These are phyloP conservation scores for Hydnomerulius pinastri DNA, from an alignment of 768 basidiomycete genomes.

Conservation along the genomic window DNA sequence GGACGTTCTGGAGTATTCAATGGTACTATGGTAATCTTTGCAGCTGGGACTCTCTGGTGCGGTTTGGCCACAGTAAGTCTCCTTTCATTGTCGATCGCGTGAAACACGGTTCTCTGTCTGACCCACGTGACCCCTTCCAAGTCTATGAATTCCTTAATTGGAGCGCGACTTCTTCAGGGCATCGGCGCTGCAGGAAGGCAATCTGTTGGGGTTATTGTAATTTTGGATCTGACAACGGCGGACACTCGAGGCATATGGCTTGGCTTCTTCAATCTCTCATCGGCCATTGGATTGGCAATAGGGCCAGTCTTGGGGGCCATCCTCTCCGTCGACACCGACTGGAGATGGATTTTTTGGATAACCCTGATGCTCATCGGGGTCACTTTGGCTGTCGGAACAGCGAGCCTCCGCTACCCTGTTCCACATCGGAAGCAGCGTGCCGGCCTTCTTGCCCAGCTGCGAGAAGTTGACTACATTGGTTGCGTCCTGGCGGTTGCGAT, in stretches of 20 bases:
- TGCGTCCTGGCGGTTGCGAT: constrained; percentile 32
- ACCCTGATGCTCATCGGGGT: constrained; percentile 35
- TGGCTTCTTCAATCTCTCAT: constrained; percentile 36
- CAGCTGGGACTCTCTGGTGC: constrained; percentile 35
- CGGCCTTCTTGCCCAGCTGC: constrained; percentile 34
- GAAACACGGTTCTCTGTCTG: constrained; percentile 1
- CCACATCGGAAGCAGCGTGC: constrained; percentile 32
- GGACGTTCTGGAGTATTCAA: constrained; percentile 37
- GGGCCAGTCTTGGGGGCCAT: constrained; percentile 50
- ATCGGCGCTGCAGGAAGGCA: constrained; percentile 40
- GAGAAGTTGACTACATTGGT: constrained; percentile 37
- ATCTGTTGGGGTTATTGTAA: constrained; percentile 36
- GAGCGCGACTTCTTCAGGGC: constrained; percentile 37
- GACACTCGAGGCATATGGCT: constrained; percentile 39
- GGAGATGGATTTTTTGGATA: constrained; percentile 52
- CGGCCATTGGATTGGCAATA: constrained; percentile 45
- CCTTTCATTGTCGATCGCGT: background rate
- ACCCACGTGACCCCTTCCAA: constrained; percentile 10
- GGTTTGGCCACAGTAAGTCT: constrained; percentile 30
- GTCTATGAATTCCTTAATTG: constrained; percentile 38
- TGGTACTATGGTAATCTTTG: constrained; percentile 37
- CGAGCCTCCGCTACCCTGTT: constrained; percentile 33
- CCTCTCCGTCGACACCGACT: constrained; percentile 42
- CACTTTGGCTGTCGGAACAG: constrained; percentile 27
- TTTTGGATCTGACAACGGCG: constrained; percentile 37